Evolutionary conservation across 2,329 filamentous ascomycete genomes (phyloP), one percentile per base, ranked within the genome.

Genomic region (Colletotrichum viniferum): DNA sequence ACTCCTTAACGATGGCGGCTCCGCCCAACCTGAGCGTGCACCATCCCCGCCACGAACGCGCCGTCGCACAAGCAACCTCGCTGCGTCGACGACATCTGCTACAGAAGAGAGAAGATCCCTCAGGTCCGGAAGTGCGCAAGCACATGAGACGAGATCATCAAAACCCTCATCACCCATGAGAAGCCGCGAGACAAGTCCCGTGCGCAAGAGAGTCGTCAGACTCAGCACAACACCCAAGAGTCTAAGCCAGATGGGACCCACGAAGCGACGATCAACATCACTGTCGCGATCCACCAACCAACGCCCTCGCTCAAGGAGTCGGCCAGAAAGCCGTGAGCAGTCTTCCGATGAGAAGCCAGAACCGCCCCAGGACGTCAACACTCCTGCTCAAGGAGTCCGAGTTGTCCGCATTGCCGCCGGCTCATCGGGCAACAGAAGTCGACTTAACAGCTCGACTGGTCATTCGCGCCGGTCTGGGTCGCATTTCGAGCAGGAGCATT

Each of bases 1-100:
- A 24, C 88, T 98, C 18, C 89, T 98, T 28, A 91, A 92, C 73
- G 91, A 93, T 75, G 90, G 90, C 58, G 87, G 88, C 65, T 89
- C 86, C 5, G 89, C 91, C 10, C 87, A 88, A 77, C 83, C 79
- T 4, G 77, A 83, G 30, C 82, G 84, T 14, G 81, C 85, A 3
- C 81, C 86, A 7, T 88, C 89, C 7, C 87, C 88, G 3, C 84
- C 87, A 26, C 81, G 85, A 74, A 88, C 87, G 26, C 87, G 90
- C 79, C 85, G 89, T 77, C 88, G 89, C 63, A 81, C 82, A 3
- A 90, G 88, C 77, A 86, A 85, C 18, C 80, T 91, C 62, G 86
- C 84, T 78, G 81, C 84, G 69, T 88, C 88, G 8, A 84, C 83
- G 2, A 83, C 85, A 4, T 87, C 87, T 4, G 80, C 82, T 30